A percentile compares a stretch with the other conserved stretches of the same genome.
phyloP scores from a whole-genome alignment of 2,329 filamentous ascomycete genomes.

The Dactylellina cionopaga region DNA sequence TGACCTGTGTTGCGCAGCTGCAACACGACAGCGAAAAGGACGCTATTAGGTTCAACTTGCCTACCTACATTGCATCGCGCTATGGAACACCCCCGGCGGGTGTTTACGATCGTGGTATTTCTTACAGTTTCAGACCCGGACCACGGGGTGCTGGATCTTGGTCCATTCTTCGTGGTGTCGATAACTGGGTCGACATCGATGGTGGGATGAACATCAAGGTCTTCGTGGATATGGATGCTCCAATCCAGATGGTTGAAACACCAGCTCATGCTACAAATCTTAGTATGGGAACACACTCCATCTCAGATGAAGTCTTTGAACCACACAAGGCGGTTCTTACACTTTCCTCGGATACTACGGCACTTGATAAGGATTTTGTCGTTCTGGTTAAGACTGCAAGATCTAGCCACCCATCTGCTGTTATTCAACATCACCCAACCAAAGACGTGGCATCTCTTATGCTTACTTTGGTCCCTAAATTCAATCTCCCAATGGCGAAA shows the following conservation, averaged over 20 bases:
- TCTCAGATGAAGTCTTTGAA: constrained; percentile 59
- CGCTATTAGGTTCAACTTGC: constrained; percentile 75
- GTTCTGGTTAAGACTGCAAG: constrained; percentile 68
- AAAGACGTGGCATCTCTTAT: constrained; percentile 74
- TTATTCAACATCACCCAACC: constrained; percentile 73
- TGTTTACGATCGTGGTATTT: constrained; percentile 54
- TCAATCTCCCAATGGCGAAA: constrained; percentile 67
- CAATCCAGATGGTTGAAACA: constrained; percentile 69
- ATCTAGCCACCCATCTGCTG: constrained; percentile 70
- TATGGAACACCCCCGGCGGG: constrained; percentile 67
- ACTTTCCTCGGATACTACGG: constrained; percentile 66
- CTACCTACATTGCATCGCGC: constrained; percentile 73
- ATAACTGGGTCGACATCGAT: constrained; percentile 56
- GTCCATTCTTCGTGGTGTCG: constrained; percentile 1
- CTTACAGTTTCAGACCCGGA: constrained; percentile 31
- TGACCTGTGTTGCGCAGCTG: constrained; percentile 75
- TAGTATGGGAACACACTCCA: constrained; percentile 69
- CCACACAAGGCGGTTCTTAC: constrained; percentile 72
- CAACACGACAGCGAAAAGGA: constrained; percentile 76
- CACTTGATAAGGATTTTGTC: constrained; percentile 73
- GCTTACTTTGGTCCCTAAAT: constrained; percentile 76
- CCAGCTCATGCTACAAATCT: constrained; percentile 75
- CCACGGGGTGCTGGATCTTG: constrained; percentile 25
- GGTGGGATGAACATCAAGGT: constrained; percentile 68
- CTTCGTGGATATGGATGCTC: constrained; percentile 69